Evolutionary conservation across 345 rosid species (phyloP), one percentile per base, ranked within the genome.

Genomic region (Angophora floribunda): DNA sequence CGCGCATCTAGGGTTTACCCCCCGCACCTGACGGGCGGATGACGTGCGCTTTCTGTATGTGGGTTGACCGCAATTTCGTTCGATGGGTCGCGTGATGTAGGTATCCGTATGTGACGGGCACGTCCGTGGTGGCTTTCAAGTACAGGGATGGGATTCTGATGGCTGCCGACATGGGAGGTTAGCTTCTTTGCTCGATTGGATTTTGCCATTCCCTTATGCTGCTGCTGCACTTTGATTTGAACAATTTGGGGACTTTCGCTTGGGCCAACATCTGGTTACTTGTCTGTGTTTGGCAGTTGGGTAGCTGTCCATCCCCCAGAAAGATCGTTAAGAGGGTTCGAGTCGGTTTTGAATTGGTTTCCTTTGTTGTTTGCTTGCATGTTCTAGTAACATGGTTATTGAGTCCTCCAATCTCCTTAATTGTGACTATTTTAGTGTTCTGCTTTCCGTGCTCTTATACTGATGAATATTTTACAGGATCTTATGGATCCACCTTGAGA

Each of bases 91-190:
- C 79, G 79, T 21, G 79, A 67, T 82, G 11, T 84, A 95, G 99
- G 93, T 93, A 95, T 85, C 99, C 99, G 11, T 98, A 95, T 86
- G 99, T 98, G 84, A 98, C 99, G 59, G 99, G 99, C 78, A 95
- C 99, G 6, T 97, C 99, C 10, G 96, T 96, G 57, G 96, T 97
- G 50, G 99, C 99, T 90, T 79, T 98, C 89, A 98, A 98, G 93
- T 98, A 95, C 90, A 96, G 95, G 89, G 99, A 98, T 91, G 99
- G 99, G 32, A 95, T 98, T 87, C 89, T 98, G 89, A 97, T 98
- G 99, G 97, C 99, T 70, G 95, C 99, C 93, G 99, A 97, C 87
- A 98, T 95, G 98, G 99, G 98, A 93, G 99, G 99, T 96, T 86
- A 24, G 95, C 80, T 51, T 52, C 44, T 52, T 61, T 1, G 75